phyloP scores from a whole-genome alignment of 768 basidiomycete genomes.

The Macrolepiota fuliginosa region DNA sequence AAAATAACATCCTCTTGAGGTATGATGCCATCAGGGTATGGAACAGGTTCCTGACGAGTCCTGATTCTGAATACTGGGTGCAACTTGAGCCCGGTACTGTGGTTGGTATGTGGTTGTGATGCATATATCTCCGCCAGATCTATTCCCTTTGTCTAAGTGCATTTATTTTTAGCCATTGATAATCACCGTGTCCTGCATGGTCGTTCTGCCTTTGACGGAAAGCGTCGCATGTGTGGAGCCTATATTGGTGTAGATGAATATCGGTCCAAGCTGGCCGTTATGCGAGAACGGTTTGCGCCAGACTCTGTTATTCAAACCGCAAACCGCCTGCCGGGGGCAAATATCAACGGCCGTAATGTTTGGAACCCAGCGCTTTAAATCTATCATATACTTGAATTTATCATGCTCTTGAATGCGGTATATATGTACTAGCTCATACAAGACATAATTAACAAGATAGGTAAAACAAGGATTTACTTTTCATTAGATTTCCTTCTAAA shows the following conservation, averaged over 20 bases:
- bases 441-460: not conserved
- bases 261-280: conserved; percentile 69
- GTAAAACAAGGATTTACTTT: conserved; percentile 4
- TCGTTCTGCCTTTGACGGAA: conserved; percentile 85
- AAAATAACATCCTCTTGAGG: conserved; percentile 31
- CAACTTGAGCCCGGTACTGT: conserved; percentile 87
- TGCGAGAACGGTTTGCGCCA: conserved; percentile 56
- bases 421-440: conserved; percentile 4
- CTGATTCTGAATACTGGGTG: conserved; percentile 90
- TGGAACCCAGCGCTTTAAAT: conserved; percentile 57
- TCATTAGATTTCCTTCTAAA: conserved; percentile 6
- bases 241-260: conserved; percentile 94
- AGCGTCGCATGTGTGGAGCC: conserved; percentile 92
- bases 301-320: conserved; percentile 26
- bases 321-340: conserved; percentile 19
- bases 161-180: conserved; percentile 61
- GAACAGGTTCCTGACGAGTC: conserved; percentile 70
- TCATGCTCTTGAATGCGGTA: not conserved
- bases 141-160: not conserved
- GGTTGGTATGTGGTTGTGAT: conserved; percentile 59
- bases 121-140: not conserved
- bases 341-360: conserved; percentile 43
- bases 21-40: conserved; percentile 81
- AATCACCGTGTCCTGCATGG: conserved; percentile 95
- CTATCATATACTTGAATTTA: not conserved